Conservation (phyloP, 164 flowering plant species). For the Brasenia schreberi region DNA sequence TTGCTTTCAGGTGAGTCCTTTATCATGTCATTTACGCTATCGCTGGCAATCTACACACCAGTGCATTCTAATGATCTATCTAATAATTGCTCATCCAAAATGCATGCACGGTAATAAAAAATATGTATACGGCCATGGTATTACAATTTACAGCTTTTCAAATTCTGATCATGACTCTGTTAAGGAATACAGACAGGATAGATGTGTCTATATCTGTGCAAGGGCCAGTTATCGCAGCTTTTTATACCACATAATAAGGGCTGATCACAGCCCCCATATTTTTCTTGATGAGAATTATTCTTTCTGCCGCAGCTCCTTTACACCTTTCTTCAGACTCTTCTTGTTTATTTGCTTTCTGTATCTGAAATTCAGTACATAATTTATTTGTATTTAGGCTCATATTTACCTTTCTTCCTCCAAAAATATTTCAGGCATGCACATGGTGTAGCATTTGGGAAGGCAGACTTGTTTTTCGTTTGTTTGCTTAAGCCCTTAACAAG, state of each 20-base stretch:
- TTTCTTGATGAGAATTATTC: neutral
- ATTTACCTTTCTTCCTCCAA: neutral
- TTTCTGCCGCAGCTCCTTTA: neutral
- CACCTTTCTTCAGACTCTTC: neutral
- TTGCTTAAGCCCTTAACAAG: slow-evolving; percentile 59
- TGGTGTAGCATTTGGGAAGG: slow-evolving; percentile 64
- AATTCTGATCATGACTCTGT: too few species aligned
- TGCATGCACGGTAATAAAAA: neutral
- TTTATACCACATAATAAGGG: too few species aligned
- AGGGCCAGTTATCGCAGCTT: too few species aligned
- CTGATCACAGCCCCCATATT: too few species aligned
- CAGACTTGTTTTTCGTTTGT: slow-evolving; percentile 85
- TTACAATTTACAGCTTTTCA: too few species aligned
- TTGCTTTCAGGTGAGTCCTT: slow-evolving; percentile 71
- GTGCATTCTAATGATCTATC: neutral
- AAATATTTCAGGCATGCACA: slow-evolving; percentile 72
- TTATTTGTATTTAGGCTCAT: neutral
- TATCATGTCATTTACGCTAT: neutral
- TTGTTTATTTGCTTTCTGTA: too few species aligned
- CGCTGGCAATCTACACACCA: neutral
- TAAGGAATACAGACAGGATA: too few species aligned
- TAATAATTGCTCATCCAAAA: neutral
- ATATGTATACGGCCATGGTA: too few species aligned
- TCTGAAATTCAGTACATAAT: neutral
- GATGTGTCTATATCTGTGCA: too few species aligned